Conservation (phyloP, 805 yeast genomes). For the Pichia kluyveri region DNA sequence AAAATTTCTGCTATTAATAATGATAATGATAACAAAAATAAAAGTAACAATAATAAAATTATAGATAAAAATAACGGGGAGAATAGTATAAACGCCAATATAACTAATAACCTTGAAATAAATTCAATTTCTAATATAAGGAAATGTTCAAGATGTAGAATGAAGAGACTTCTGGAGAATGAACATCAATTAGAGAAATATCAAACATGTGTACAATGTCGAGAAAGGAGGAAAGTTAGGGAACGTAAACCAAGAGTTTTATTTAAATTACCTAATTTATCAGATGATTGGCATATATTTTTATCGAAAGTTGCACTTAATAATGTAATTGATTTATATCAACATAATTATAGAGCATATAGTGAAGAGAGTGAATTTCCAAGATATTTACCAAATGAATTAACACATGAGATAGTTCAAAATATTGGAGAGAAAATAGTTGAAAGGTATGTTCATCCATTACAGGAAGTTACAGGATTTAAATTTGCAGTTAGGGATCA, state of each 20-base stretch:
- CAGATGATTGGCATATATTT: constrained; percentile 27
- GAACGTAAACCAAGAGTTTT: constrained; percentile 21
- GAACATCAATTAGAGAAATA: constrained; percentile 27
- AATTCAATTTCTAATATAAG: constrained; percentile 10
- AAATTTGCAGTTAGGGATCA: constrained; percentile 36
- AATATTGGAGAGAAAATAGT: constrained; percentile 28
- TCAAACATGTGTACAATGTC: constrained; percentile 33
- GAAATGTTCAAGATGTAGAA: constrained; percentile 37
- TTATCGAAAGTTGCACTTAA: constrained; percentile 28
- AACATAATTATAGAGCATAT: constrained; percentile 28
- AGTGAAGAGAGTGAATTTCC: constrained; percentile 26
- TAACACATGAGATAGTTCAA: constrained; percentile 26
- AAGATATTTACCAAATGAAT: constrained; percentile 25
- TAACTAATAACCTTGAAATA: no score
- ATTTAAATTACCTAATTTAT: constrained; percentile 27
- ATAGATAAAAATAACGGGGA: no score
- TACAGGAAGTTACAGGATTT: constrained; percentile 33
- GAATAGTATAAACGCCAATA: no score
- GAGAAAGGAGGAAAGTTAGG: constrained; percentile 31
- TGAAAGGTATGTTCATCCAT: constrained; percentile 29
- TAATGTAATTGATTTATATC: constrained; percentile 26
- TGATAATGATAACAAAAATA: no score
- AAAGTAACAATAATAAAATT: no score
- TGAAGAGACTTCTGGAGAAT: constrained; percentile 28
- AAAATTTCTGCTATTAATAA: no score